A percentile compares a stretch with the other conserved stretches of the same genome.
phyloP scores from a whole-genome alignment of 306 rosid genomes.

The Gleditsia sinensis region DNA sequence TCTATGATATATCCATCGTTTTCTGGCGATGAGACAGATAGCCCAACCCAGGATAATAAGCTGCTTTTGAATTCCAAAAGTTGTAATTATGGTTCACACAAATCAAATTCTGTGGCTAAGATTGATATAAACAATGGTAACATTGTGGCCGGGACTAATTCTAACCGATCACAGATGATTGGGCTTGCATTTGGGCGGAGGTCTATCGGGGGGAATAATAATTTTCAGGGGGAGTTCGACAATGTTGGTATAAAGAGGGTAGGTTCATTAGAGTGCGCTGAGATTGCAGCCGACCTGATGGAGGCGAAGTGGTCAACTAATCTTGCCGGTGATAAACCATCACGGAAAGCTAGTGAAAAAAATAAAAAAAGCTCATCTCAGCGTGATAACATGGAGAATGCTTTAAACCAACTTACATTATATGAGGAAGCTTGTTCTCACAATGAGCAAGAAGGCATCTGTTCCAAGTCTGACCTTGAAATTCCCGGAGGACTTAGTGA shows the following conservation, averaged over 20 bases:
- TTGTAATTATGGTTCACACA: conserved; percentile 33
- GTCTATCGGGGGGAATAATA: conserved; percentile 58
- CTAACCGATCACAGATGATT: conserved; percentile 53
- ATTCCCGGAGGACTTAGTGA: background rate
- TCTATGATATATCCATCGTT: conserved; percentile 39
- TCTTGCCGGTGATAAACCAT: conserved; percentile 36
- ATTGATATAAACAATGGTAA: conserved; percentile 41
- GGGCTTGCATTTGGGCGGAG: no score
- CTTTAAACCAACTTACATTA: conserved; percentile 11
- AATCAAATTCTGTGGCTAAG: conserved; percentile 29
- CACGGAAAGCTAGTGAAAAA: conserved; percentile 18
- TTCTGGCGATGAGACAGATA: conserved; percentile 56
- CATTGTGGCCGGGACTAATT: conserved; percentile 37
- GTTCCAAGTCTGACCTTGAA: conserved; percentile 21
- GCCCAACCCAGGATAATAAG: conserved; percentile 23
- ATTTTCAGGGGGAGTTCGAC: conserved; percentile 20
- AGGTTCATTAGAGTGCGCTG: conserved; percentile 71
- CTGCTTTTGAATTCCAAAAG: conserved; percentile 43
- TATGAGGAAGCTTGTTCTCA: conserved; percentile 26
- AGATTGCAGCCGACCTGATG: conserved; percentile 78
- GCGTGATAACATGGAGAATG: conserved; percentile 22
- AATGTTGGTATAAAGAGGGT: conserved; percentile 29
- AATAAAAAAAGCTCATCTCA: conserved; percentile 33
- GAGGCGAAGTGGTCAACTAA: conserved; percentile 91
- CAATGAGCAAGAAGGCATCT: conserved; percentile 4